Evolutionary conservation across 2,329 filamentous ascomycete genomes (phyloP), one percentile per base, ranked within the genome.

Genomic region (Fusarium buxicola): DNA sequence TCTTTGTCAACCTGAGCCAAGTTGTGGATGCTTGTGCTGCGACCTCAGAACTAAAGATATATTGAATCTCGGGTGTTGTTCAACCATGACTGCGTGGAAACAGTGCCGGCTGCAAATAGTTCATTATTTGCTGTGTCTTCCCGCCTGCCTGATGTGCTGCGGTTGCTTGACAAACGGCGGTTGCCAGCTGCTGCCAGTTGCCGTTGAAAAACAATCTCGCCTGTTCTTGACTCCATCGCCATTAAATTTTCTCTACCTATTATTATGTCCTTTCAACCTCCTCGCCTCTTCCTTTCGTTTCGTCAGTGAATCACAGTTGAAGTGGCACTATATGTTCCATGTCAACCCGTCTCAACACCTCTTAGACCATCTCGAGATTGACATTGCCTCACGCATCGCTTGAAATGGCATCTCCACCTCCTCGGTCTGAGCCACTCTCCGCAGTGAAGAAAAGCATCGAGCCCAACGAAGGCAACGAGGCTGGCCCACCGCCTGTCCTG

Each of bases 261-360:
- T 3, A 24, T 18, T 21, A 31, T n/a, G 7, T 39, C 24, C 18
- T 13, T 36, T 40, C 10, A 10, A 24, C n/a, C 4, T 8, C 32
- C n/a, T 11, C 15, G 9, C 11, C 15, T 12, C 25, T 10, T 43
- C 32, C 30, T 15, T 36, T 18, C 7, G 15, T 10, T 8, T 31
- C 30, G 9, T 16, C 39, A 38, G 21, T 65, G 50, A 62, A 62
- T 62, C 61, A 54, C 35, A 12, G 3, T 5, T 9, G 18, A 12
- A 11, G 10, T 7, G 4, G 9, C 5, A 5, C 9, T 30, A 12
- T 21, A 13, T 16, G 2, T 6, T 34, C 35, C 30, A 46, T 15
- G 31, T 18, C 7, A 38, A 31, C 13, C 24, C 7, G 2, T 49
- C 30, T 24, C 21, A 21, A 30, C 25, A 4, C 13, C 35, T 31